Conservation (phyloP, 2,329 filamentous ascomycete species). For the Volutella citrinella region DNA sequence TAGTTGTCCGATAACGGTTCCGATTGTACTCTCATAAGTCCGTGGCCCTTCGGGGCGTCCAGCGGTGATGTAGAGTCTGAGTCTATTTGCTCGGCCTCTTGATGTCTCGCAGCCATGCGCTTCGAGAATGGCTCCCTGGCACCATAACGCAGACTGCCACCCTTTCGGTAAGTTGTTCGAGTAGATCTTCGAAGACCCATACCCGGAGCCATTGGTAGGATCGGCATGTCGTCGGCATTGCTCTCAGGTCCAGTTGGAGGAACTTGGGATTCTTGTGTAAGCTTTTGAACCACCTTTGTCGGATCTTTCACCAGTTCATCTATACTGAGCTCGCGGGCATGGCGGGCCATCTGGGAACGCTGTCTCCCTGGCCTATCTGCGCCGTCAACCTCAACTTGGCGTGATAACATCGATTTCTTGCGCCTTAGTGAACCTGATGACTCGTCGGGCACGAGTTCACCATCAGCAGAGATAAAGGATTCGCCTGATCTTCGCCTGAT, state of each 20-base stretch:
- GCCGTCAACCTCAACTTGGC: conserved; percentile 85
- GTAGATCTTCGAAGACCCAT: conserved; percentile 85
- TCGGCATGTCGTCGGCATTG: conserved; percentile 72
- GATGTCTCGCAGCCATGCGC: conserved; percentile 60
- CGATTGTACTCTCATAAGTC: conserved; percentile 63
- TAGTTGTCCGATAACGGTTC: conserved; percentile 58
- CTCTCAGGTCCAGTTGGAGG: conserved; percentile 40
- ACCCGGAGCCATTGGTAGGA: conserved; percentile 74
- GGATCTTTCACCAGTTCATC: conserved; percentile 84
- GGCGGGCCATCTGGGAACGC: conserved; percentile 56
- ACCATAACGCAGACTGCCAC: conserved; percentile 78
- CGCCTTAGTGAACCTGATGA: conserved; percentile 61
- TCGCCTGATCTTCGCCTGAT: conserved; percentile 83
- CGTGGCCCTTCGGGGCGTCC: conserved; percentile 47
- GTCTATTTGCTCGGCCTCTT: conserved; percentile 52
- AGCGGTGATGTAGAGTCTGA: conserved; percentile 31
- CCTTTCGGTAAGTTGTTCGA: conserved; percentile 81
- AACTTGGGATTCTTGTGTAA: conserved; percentile 56
- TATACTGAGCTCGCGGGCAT: conserved; percentile 63
- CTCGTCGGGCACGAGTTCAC: conserved; percentile 43
- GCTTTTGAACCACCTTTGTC: conserved; percentile 64
- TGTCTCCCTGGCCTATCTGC: conserved; percentile 76
- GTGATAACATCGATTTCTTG: conserved; percentile 94
- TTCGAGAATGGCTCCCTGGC: conserved; percentile 74
- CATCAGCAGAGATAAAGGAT: conserved; percentile 58